Evolutionary conservation across 2,329 filamentous ascomycete genomes (phyloP), one percentile per base, ranked within the genome.

Genomic region (Helicocarpus griseus): DNA sequence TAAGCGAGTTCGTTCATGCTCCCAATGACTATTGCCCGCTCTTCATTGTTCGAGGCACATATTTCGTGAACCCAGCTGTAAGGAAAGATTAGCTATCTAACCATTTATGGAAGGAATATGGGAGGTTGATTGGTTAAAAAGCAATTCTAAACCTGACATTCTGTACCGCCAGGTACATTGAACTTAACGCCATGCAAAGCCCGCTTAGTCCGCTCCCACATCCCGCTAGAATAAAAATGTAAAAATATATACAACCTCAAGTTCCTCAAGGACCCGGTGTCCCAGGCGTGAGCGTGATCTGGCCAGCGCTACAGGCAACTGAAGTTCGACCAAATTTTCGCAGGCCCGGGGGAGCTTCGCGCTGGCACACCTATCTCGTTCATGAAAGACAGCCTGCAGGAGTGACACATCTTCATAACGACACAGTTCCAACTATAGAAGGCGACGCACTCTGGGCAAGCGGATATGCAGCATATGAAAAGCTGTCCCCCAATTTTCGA

Each of bases 391-490:
- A 87, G 52, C 84, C 85, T 1, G 82, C 85, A 0, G 84, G 83
- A 5, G 79, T 86, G 49, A 86, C 83, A 0, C 82, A 86, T 62
- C 70, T 86, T 5, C 82, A 86, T 67, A 85, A 85, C 50, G 83
- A 86, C 62, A 82, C 81, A 0, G 73, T 87, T 0, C 82, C 83
- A 0, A 73, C 73, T 0, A 62, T 80, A 0, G 85, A 85, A 1
- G 85, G 85, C 9, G 85, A 88, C 63, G 87, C 85, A 0, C 75
- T 87, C 0, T 88, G 85, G 84, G 81, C 84, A 0, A 81, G 77
- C 53, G 83, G 84, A 1, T 87, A 87, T 61, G 72, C 79, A 0
- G 84, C 84, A 0, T 88, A 88, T 58, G 83, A 86, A 65, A 87
- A 87, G 67, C 74, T 87, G 0, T 85, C 81, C 1, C 85, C 83